Evolutionary conservation across 2,329 filamentous ascomycete species (phyloP).

Genomic region (Aspergillus calidoustus): DNA sequence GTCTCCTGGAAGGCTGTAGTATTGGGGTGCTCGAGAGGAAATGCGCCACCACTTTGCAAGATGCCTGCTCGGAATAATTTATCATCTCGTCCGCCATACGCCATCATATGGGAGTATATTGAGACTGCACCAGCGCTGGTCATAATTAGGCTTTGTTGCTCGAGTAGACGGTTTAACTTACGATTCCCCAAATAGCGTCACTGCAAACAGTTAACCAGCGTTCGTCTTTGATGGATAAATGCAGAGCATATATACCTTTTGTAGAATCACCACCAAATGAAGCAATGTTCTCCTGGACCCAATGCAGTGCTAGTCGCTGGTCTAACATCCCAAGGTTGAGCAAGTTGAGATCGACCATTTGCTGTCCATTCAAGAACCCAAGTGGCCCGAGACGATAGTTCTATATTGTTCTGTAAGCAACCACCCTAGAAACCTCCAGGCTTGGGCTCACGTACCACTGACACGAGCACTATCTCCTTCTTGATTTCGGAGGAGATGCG

Average conservation of each 20-base stretch:
- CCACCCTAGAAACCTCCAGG: not conserved
- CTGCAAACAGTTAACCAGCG: not conserved
- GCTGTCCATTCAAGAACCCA: constrained; percentile 1
- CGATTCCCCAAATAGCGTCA: not conserved
- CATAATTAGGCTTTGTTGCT: too few relatives aligned
- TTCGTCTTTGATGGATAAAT: not conserved
- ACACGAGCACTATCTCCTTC: not conserved
- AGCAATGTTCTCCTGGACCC: constrained; percentile 1
- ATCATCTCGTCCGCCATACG: not conserved
- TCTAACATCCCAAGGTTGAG: constrained; percentile 1
- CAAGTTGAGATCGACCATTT: not conserved
- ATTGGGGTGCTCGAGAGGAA: not conserved
- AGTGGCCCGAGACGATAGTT: constrained; percentile 3
- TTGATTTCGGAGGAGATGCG: constrained; percentile 1
- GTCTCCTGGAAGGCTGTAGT: not conserved
- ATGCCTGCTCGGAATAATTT: constrained; percentile 1
- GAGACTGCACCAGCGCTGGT: not conserved
- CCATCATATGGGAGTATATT: constrained; percentile 2
- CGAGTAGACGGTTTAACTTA: not conserved
- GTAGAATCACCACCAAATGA: not conserved
- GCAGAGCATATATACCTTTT: not conserved
- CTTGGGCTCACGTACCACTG: not conserved
- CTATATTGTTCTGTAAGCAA: not conserved
- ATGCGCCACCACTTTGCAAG: not conserved
- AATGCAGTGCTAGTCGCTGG: not conserved